phyloP scores from a whole-genome alignment of 2,329 filamentous ascomycete species.

The Apiospora koreana region DNA sequence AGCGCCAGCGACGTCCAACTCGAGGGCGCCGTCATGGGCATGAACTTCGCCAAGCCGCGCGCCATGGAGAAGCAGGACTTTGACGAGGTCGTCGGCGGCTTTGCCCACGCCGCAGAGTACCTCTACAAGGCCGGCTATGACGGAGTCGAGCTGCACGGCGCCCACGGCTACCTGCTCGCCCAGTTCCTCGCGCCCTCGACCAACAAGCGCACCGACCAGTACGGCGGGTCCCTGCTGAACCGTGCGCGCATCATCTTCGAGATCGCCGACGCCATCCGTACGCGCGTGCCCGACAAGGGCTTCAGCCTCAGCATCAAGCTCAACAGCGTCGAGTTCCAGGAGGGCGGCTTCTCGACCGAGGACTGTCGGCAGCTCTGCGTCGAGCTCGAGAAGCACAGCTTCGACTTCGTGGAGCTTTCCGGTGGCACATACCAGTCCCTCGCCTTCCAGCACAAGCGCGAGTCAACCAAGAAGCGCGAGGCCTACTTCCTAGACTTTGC shows the following conservation, averaged over 20 bases:
- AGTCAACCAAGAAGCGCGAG: constrained; percentile 56
- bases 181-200: constrained; percentile 54
- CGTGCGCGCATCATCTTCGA: constrained; percentile 54
- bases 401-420: constrained; percentile 70
- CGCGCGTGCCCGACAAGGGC: constrained; percentile 32
- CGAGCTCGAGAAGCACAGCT: constrained; percentile 52
- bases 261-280: constrained; percentile 45
- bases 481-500: constrained; percentile 71
- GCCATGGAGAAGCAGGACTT: constrained; percentile 22
- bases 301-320: constrained; percentile 58
- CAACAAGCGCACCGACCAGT: constrained; percentile 56
- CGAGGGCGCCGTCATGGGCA: constrained; percentile 41
- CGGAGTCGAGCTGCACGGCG: constrained; percentile 48
- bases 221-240: constrained; percentile 54
- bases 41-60: constrained; percentile 45
- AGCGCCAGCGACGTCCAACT: constrained; percentile 42
- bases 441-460: constrained; percentile 34
- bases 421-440: constrained; percentile 63
- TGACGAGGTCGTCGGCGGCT: constrained; percentile 33
- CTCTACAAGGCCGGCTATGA: constrained; percentile 29
- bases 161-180: constrained; percentile 59
- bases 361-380: constrained; percentile 46
- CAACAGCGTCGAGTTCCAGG: constrained; percentile 59
- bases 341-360: constrained; percentile 26
- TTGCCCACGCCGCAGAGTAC: constrained; percentile 50